Evolutionary conservation across 2,329 filamentous ascomycete species (phyloP).

Genomic region (Aureobasidium melanogenum): DNA sequence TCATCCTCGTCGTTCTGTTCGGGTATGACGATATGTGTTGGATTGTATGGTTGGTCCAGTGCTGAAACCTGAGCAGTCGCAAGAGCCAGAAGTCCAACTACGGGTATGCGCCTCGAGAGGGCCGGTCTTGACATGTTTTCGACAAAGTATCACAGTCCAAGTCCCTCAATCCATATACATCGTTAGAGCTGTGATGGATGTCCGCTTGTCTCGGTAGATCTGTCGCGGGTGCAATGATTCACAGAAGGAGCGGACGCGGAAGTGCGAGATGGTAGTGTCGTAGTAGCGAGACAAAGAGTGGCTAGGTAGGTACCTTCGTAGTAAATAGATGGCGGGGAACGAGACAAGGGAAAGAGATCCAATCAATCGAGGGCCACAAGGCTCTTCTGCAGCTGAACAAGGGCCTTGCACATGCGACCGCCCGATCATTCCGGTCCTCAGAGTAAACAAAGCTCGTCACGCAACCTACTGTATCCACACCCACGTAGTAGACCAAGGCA

Average conservation of each 20-base stretch:
- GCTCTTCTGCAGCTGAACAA: conserved; percentile 6
- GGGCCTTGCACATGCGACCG: conserved; percentile 5
- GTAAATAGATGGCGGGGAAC: conserved; percentile 12
- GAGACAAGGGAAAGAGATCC: background rate
- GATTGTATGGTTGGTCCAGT: conserved; percentile 61
- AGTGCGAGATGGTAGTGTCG: conserved; percentile 1
- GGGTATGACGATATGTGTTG: conserved; percentile 60
- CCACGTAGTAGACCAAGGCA: background rate
- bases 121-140: conserved; percentile 7
- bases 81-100: conserved; percentile 8
- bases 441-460: conserved; percentile 12
- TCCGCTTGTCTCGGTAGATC: background rate
- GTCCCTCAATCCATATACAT: conserved; percentile 9
- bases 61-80: conserved; percentile 10
- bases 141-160: background rate
- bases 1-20: conserved; percentile 27
- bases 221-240: conserved; percentile 6
- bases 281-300: conserved; percentile 5
- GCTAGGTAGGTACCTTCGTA: conserved; percentile 9
- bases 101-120: background rate
- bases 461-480: background rate
- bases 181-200: background rate
- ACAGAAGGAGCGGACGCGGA: background rate
- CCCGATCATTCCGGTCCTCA: conserved; percentile 7
- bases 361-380: conserved; percentile 4